Base-by-base conservation (phyloP, 768 basidiomycete genomes). In the Hydnomerulius pinastri region DNA sequence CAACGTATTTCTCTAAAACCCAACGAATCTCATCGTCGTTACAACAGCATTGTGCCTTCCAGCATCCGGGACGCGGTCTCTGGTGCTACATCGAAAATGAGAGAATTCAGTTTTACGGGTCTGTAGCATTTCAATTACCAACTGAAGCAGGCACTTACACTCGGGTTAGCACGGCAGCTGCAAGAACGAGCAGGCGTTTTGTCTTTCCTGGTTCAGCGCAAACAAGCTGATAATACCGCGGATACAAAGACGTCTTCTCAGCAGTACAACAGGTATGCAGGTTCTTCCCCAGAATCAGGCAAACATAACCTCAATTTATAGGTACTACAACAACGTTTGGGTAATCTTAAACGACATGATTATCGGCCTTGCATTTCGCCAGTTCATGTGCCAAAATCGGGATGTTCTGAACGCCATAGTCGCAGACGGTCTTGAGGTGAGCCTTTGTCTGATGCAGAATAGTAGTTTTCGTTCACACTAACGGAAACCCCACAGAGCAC, bases 291-390 rank as follows among this genome's bases (percentile, higher is more conserved):
- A 32, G 5, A n/a, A 18, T 30, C 36, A 29, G 18, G 13, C n/a
- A n/a, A 2, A 12, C 23, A 6, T 46, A 24, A 54, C 39, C 8
- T 49, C 27, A 50, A 13, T 39, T 24, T 35, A 20, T 44, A 94
- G 91, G 44, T 94, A 96, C 65, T 95, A 91, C 73, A 97, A 95
- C 61, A 85, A 81, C 25, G 76, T 96, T 2, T 98, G 96, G 96
- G 74, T 96, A 2, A 79, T 94, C 24, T 65, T 92, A 58, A 98
- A 98, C 67, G 96, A 98, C 62, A 66, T 94, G 23, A 92, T 92
- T 23, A 76, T 97, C 24, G 96, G 96, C 1, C 68, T 81, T 35
- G 86, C 87, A 0, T 71, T 90, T 25, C 85, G 88, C 1, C 69
- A 82, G 1, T 83, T 93, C 60, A 61, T 97, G 2, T 78, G 75